These are phyloP conservation scores for Teratosphaeria epicoccoides DNA, from an alignment of 2,329 filamentous ascomycete genomes.

Conservation along the genomic window DNA sequence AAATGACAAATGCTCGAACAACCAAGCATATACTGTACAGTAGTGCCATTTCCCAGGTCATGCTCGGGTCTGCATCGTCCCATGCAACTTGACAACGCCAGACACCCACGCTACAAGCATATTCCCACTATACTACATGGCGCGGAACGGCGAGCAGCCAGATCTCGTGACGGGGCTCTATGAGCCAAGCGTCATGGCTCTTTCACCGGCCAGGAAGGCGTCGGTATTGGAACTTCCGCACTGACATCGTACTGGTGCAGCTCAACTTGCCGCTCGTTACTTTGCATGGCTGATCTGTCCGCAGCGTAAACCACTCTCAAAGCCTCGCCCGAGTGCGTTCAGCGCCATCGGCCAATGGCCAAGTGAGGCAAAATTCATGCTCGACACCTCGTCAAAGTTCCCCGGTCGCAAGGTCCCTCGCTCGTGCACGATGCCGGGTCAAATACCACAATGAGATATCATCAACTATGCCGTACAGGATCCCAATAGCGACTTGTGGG, in stretches of 20 bases:
- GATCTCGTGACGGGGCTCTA: background rate
- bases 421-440: background rate
- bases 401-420: no score
- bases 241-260: background rate
- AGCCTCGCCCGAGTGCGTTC: background rate
- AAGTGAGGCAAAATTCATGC: background rate
- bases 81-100: background rate
- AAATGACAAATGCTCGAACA: background rate
- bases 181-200: background rate
- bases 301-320: background rate
- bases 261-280: background rate
- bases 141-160: background rate
- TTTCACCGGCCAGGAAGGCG: background rate
- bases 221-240: background rate
- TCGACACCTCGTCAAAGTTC: background rate
- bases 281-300: background rate
- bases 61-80: background rate
- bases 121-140: background rate
- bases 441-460: background rate
- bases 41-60: background rate
- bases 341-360: background rate
- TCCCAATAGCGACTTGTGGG: background rate
- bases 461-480: background rate
- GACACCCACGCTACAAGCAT: background rate
- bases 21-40: background rate